A percentile compares a stretch with the other conserved stretches of the same genome.
phyloP scores from a whole-genome alignment of 148 eudicot species.

The Camellia sinensis region DNA sequence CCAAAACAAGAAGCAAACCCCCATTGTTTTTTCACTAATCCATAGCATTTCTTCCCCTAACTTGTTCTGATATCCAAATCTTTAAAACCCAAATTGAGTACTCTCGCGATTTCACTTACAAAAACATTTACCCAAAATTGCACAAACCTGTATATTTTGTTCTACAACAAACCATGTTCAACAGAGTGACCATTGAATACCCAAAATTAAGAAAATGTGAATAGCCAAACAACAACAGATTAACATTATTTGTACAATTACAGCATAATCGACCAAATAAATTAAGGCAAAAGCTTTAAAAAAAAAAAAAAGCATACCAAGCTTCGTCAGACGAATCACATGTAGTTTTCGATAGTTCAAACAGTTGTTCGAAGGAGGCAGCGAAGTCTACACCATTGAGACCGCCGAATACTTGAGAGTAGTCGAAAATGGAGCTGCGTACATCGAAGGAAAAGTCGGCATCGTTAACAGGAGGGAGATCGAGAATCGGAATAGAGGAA shows the following conservation, averaged over 20 bases:
- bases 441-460: slow-evolving; percentile 33
- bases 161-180: not conserved
- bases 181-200: not conserved
- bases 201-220: not conserved
- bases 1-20: not conserved
- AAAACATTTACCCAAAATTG: not conserved
- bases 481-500: slow-evolving; percentile 78
- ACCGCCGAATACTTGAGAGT: slow-evolving; percentile 67
- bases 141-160: not conserved
- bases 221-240: not conserved
- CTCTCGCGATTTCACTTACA: not conserved
- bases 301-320: slow-evolving; percentile 39
- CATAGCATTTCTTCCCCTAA: not conserved
- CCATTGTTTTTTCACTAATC: not conserved
- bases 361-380: slow-evolving; percentile 50
- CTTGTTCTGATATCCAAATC: not conserved
- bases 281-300: not conserved
- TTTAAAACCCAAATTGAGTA: not conserved
- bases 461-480: slow-evolving; percentile 55
- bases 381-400: slow-evolving; percentile 45
- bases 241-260: not conserved
- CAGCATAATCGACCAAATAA: not conserved
- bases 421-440: slow-evolving; percentile 40
- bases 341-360: slow-evolving; percentile 31
- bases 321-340: slow-evolving; percentile 64